These are phyloP conservation scores for Laetiporus sulphureus DNA, from an alignment of 1,284 basidiomycete species.

Conservation along the genomic window DNA sequence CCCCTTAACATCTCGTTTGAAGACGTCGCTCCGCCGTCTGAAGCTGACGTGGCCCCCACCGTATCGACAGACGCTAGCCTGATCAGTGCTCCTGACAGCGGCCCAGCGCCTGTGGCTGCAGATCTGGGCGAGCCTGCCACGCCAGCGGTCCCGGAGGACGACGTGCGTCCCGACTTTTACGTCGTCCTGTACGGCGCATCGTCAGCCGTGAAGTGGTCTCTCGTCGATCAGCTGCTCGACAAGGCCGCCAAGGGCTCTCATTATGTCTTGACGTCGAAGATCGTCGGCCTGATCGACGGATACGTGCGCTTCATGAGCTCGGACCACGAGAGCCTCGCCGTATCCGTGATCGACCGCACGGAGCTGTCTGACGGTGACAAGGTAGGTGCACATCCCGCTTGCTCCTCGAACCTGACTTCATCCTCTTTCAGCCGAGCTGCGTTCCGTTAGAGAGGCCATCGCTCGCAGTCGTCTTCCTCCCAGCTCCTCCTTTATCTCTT, in stretches of 20 bases:
- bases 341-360: conserved; percentile 52
- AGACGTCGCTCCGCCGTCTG: conserved; percentile 29
- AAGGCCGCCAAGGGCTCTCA: conserved; percentile 27
- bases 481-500: conserved; percentile 36
- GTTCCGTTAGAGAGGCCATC: conserved; percentile 40
- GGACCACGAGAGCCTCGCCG: conserved; percentile 19
- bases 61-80: conserved; percentile 8
- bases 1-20: conserved; percentile 45
- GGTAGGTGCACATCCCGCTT: conserved; percentile 37
- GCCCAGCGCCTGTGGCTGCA: conserved; percentile 19
- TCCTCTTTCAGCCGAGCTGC: conserved; percentile 34
- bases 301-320: conserved; percentile 15
- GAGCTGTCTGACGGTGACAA: conserved; percentile 24
- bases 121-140: conserved; percentile 32
- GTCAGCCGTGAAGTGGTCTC: conserved; percentile 47
- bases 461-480: conserved; percentile 60
- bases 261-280: conserved; percentile 16
- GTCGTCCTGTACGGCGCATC: conserved; percentile 58
- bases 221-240: conserved; percentile 48
- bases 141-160: conserved; percentile 30
- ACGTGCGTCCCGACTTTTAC: conserved; percentile 38
- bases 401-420: conserved; percentile 36
- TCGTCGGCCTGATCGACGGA: conserved; percentile 10
- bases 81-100: conserved; percentile 4
- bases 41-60: conserved; percentile 13